Base-by-base conservation (phyloP, 192 early-diverging fungal species). In the Endogone sp. region DNA sequence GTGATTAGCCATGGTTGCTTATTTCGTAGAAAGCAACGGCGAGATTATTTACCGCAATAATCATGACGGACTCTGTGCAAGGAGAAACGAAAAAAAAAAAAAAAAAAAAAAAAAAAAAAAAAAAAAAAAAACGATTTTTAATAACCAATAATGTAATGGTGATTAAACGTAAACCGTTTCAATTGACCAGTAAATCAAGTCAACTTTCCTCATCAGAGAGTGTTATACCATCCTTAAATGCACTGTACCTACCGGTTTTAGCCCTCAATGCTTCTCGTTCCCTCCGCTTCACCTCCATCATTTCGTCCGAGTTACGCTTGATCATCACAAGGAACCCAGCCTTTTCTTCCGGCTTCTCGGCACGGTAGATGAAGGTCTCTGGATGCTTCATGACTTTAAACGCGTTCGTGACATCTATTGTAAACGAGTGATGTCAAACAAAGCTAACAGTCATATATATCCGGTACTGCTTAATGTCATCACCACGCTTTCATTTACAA, bases 331-430 rank as follows among this genome's bases (percentile, higher is more conserved):
- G 68, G 44, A 91, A 75, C 4, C 79, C 73, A 57, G 82, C 78
- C 72, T 94, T 94, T 55, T 92, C 92, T 31, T 92, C 88, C 30
- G 82, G 68, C 9, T 83, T 82, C 56, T 91, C 90, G 10, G 81
- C 74, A 58, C 87, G 81, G 71, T 85, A 96, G 60, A 97, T 69
- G 77, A 88, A 92, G 2, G 84, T 83, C 59, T 96, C 93, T 2
- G 91, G 89, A 67, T 92, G 88, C n/a, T 90, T 88, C 31, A 95
- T 79, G 9, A 96, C 86, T 71, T 93, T 92, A 70, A 98, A 86
- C 3, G 93, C 86, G 73, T 93, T 91, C 29, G 82, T 84, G 2
- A 93, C 64, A 24, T 95, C 93, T 80, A 16, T 49, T 49, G 37
- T 16, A 49, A 6, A 16, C 16, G 16, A n/a, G n/a, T n/a, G 37